phyloP scores from a whole-genome alignment of 2,329 filamentous ascomycete genomes.

The Penicillium sp. region DNA sequence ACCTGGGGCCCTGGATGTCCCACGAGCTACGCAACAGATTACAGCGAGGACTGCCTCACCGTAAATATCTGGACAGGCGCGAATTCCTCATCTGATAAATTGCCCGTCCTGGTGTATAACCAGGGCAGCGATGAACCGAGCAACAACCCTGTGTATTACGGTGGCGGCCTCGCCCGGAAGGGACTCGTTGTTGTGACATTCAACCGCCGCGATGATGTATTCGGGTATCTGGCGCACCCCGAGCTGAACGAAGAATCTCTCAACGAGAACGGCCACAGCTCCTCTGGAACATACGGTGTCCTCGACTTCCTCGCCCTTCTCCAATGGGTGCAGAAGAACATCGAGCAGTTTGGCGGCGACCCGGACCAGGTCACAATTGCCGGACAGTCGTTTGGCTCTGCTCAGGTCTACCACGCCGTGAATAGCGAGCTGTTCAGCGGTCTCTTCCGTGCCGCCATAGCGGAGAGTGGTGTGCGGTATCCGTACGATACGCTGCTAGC shows the following conservation, averaged over 20 bases:
- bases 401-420: constrained; percentile 37
- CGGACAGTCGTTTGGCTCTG: constrained; percentile 37
- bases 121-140: constrained; percentile 35
- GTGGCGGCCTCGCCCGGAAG: constrained; percentile 36
- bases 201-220: constrained; percentile 34
- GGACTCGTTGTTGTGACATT: constrained; percentile 36
- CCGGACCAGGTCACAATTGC: constrained; percentile 52
- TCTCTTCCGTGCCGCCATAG: constrained; percentile 37
- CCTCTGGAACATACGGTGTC: constrained; percentile 44
- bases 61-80: constrained; percentile 39
- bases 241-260: constrained; percentile 33
- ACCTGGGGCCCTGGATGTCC: constrained; percentile 31
- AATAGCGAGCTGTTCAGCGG: constrained; percentile 37
- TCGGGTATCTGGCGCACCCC: constrained; percentile 33
- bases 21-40: constrained; percentile 17
- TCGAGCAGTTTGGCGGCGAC: constrained; percentile 59
- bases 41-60: constrained; percentile 40
- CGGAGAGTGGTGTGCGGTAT: constrained; percentile 36
- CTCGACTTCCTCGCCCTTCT: constrained; percentile 60
- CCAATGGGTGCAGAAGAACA: constrained; percentile 60
- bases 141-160: constrained; percentile 31
- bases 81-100: constrained; percentile 24
- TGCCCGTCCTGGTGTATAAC: constrained; percentile 38
- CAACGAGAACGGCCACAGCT: constrained; percentile 28
- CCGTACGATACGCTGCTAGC: constrained; percentile 35